Base-by-base conservation (phyloP, 2,329 filamentous ascomycete species). In the Kalaharituber pfeilii region DNA sequence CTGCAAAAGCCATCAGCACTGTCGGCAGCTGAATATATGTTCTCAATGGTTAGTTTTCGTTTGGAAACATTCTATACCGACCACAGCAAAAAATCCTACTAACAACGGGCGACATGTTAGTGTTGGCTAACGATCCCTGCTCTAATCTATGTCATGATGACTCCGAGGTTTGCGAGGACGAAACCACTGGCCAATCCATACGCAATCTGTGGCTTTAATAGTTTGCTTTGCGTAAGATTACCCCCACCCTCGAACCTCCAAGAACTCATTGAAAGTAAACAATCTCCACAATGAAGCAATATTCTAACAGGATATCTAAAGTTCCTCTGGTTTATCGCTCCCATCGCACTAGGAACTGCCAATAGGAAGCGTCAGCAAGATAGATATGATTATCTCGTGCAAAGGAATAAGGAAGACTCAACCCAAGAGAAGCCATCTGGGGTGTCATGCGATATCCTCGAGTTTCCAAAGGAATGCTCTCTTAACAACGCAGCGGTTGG, bases 261-360 rank as follows among this genome's bases (percentile, higher is more conserved):
- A 53, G 24, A 49, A 9, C 9, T 20, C 22, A 25, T 27, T 27
- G 15, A 8, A 27, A 27, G 9, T 36, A n/a, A n/a, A 36, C 30
- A 9, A 36, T 9, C 30, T 4, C 24, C 18, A 20, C 6, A 25
- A 2, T 15, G 18, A 18, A 25, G 24, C 20, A 53, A 2, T 11
- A 24, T 24, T 36, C 52, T 58, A 53, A 56, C 44, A 9, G 8
- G 11, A 13, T n/a, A 22, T 3, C n/a, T 42, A 51, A 29, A 64
- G 63, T 66, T 83, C 60, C 68, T 82, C 58, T 83, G 80, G 79
- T 70, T 84, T 44, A 80, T 79, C 2, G 80, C 75, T 18, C 83
- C 82, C 64, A 75, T 80, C 27, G 74, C 77, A 18, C 77, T 82
- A 64, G 79, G 80, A 2, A 72, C 76, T 7, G 82, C 77, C 68